Percentiles rank a stretch among this genome's conserved stretches.
phyloP scores from a whole-genome alignment of 140 eudicot genomes.

The Flaveria floridana region DNA sequence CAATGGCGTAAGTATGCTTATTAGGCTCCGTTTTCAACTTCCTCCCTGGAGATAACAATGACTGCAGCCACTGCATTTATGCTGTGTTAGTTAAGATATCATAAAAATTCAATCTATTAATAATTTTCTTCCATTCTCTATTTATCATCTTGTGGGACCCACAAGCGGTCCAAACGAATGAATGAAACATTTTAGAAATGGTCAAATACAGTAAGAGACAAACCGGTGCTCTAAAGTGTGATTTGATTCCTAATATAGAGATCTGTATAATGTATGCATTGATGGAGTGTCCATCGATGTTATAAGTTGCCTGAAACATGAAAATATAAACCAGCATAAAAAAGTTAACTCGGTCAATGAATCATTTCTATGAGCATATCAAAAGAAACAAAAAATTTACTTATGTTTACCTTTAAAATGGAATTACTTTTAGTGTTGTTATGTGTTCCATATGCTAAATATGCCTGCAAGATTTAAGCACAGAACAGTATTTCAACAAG shows the following conservation, averaged over 20 bases:
- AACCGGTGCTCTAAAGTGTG: constrained; percentile 80
- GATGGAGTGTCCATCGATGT: constrained; percentile 67
- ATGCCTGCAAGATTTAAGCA: constrained; percentile 57
- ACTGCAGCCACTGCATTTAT: constrained; percentile 71
- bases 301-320: constrained; percentile 69
- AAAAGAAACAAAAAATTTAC: neutral
- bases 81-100: constrained; percentile 22
- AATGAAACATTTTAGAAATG: neutral
- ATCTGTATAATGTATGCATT: constrained; percentile 75
- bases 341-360: neutral
- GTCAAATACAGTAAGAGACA: constrained; percentile 25
- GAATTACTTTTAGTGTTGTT: constrained; percentile 53
- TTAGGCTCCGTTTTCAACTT: constrained; percentile 50
- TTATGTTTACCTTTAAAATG: constrained; percentile 56
- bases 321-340: neutral
- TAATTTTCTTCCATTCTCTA: neutral
- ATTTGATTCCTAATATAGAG: constrained; percentile 72
- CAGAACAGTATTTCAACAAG: constrained; percentile 12
- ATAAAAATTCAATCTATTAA: neutral
- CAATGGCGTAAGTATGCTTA: constrained; percentile 58
- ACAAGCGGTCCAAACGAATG: neutral
- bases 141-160: too few species aligned
- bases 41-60: constrained; percentile 75
- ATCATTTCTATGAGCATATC: constrained; percentile 15
- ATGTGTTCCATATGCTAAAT: constrained; percentile 83